Evolutionary conservation across 495 filamentous ascomycete genomes (phyloP).

Genomic region (Penicillium canescens): DNA sequence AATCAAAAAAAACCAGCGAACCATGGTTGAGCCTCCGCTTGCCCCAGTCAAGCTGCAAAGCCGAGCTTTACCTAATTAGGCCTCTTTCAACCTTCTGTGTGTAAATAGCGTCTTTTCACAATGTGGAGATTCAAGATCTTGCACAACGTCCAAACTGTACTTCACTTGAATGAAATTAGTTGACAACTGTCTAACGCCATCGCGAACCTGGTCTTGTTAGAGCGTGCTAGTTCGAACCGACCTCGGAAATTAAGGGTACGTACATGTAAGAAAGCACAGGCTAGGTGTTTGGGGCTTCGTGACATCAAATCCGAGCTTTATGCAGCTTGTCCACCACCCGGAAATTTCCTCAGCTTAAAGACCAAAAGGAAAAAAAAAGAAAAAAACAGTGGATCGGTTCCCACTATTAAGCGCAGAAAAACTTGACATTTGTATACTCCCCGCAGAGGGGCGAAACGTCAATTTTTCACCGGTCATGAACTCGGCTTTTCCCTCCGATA

Average conservation of each 20-base stretch:
- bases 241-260: slow-evolving; percentile 4
- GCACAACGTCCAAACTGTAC: not conserved
- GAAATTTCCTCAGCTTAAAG: slow-evolving; percentile 24
- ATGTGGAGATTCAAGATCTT: not conserved
- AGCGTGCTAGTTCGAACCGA: no score
- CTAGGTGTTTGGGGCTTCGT: not conserved
- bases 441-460: slow-evolving; percentile 25
- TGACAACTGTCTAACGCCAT: no score
- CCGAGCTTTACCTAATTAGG: slow-evolving; percentile 18
- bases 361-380: slow-evolving; percentile 15
- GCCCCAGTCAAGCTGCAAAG: slow-evolving; percentile 8
- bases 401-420: slow-evolving; percentile 17
- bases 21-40: slow-evolving; percentile 34
- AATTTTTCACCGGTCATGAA: slow-evolving; percentile 29
- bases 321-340: slow-evolving; percentile 29
- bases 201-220: no score
- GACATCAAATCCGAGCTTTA: slow-evolving; percentile 10
- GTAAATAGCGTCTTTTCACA: no score
- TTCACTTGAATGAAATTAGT: no score
- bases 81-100: not conserved
- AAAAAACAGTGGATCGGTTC: slow-evolving; percentile 23
- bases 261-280: not conserved
- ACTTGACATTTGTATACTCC: slow-evolving; percentile 15
- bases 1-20: slow-evolving; percentile 17
- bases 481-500: not conserved